A percentile compares a stretch with the other conserved stretches of the same genome.
These are phyloP conservation scores for Boletus sensibilis DNA, from an alignment of 768 basidiomycete genomes.

Conservation along the genomic window DNA sequence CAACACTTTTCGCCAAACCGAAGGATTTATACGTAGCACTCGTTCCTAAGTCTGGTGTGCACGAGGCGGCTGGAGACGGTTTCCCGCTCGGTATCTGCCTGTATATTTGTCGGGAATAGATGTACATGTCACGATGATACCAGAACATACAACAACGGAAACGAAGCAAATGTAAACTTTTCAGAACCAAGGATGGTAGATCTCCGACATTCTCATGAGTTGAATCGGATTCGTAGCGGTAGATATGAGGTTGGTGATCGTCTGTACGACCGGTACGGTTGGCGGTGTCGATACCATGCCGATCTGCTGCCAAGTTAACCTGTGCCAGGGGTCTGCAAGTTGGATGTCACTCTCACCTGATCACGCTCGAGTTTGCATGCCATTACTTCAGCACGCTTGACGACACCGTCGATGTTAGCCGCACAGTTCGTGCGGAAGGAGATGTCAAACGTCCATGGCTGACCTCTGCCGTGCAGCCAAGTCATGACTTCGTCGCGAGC, in stretches of 20 bases:
- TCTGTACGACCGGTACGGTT: slow-evolving; percentile 63
- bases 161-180: neutral
- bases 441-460: slow-evolving; percentile 56
- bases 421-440: slow-evolving; percentile 59
- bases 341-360: slow-evolving; percentile 46
- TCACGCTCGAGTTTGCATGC: slow-evolving; percentile 87
- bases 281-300: slow-evolving; percentile 23
- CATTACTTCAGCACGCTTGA: slow-evolving; percentile 79
- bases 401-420: slow-evolving; percentile 63
- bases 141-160: neutral
- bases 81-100: neutral
- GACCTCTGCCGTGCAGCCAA: slow-evolving; percentile 62
- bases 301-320: slow-evolving; percentile 19
- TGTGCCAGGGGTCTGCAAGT: neutral
- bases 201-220: slow-evolving; percentile 82
- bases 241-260: slow-evolving; percentile 78
- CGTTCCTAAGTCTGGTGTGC: slow-evolving; percentile 21
- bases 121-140: slow-evolving; percentile 1
- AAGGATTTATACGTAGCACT: slow-evolving; percentile 57
- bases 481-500: slow-evolving; percentile 88
- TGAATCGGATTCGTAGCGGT: slow-evolving; percentile 84
- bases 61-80: neutral
- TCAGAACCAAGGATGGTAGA: slow-evolving; percentile 85
- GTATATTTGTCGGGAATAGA: slow-evolving; percentile 1
- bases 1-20: slow-evolving; percentile 70